These are phyloP conservation scores for Colletotrichum sp. DNA, from an alignment of 2,329 filamentous ascomycete species.

Conservation along the genomic window DNA sequence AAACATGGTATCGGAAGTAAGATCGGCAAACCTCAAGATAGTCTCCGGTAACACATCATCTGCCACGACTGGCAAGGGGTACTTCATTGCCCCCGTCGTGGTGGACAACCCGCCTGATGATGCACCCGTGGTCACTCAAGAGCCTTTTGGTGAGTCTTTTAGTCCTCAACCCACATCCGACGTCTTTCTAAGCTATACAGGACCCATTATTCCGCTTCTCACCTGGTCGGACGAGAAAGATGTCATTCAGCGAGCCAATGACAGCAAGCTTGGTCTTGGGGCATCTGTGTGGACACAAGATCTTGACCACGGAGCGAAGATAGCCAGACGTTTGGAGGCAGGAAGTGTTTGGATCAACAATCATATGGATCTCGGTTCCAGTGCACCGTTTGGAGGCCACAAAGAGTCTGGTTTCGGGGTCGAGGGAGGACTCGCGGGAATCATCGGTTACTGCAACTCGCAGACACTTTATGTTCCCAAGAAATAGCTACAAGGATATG, in stretches of 20 bases:
- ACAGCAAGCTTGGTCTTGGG: not conserved
- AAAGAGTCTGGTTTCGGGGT: not conserved
- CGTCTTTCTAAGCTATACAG: rapidly evolving
- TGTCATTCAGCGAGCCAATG: not conserved
- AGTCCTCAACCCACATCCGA: not conserved
- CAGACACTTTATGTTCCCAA: not conserved
- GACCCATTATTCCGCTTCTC: not conserved
- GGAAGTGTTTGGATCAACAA: not conserved
- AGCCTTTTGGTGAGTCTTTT: not conserved
- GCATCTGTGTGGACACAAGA: not conserved
- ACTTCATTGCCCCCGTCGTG: not conserved
- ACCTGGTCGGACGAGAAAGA: not conserved
- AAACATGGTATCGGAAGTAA: not conserved
- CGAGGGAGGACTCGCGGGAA: not conserved
- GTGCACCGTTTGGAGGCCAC: not conserved
- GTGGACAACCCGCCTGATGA: not conserved
- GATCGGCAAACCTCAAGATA: not conserved
- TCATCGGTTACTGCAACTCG: not conserved
- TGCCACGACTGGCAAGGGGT: not conserved
- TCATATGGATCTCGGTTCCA: not conserved
- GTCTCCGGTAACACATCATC: not conserved
- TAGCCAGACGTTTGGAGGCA: not conserved
- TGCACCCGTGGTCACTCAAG: not conserved
- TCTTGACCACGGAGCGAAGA: not conserved
- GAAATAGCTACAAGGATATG: not conserved